Evolutionary conservation across 177 flowering plant genomes (phyloP).

Genomic region (Vitis hybrid): DNA sequence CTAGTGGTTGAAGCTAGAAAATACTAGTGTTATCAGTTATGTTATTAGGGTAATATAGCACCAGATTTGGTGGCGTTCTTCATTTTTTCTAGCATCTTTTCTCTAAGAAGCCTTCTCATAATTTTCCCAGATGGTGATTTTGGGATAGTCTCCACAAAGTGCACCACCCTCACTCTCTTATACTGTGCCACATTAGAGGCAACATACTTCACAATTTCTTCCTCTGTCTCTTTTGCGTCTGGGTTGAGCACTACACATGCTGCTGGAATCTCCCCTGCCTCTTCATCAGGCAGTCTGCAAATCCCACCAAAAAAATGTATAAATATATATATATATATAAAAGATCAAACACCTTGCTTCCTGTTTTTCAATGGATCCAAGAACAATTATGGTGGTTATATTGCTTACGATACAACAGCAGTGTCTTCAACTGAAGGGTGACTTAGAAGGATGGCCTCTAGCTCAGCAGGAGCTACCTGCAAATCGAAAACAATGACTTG

Average conservation of each 20-base stretch:
- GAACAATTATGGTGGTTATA: background rate
- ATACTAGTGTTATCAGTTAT: background rate
- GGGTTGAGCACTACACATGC: conserved; percentile 81
- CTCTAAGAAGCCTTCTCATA: conserved; percentile 77
- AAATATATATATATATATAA: background rate
- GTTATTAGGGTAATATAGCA: background rate
- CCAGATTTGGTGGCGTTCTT: background rate
- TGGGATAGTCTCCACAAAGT: conserved; percentile 76
- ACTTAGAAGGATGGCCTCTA: conserved; percentile 82
- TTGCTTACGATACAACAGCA: conserved; percentile 83
- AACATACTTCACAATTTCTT: conserved; percentile 68
- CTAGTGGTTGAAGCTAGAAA: no score
- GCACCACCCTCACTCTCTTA: conserved; percentile 70
- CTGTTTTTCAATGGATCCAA: no score
- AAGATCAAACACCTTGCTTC: background rate
- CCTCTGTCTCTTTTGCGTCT: conserved; percentile 65
- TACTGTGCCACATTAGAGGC: conserved; percentile 81
- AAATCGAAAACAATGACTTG: background rate
- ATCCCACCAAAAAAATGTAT: background rate
- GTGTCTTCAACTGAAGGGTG: conserved; percentile 92
- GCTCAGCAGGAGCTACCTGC: conserved; percentile 98
- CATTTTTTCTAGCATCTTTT: conserved; percentile 40
- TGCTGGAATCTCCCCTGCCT: conserved; percentile 96
- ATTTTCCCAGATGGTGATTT: conserved; percentile 94
- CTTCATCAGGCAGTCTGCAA: conserved; percentile 77